Evolutionary conservation across 2,329 filamentous ascomycete species (phyloP).

Genomic region (Metarhizium album): DNA sequence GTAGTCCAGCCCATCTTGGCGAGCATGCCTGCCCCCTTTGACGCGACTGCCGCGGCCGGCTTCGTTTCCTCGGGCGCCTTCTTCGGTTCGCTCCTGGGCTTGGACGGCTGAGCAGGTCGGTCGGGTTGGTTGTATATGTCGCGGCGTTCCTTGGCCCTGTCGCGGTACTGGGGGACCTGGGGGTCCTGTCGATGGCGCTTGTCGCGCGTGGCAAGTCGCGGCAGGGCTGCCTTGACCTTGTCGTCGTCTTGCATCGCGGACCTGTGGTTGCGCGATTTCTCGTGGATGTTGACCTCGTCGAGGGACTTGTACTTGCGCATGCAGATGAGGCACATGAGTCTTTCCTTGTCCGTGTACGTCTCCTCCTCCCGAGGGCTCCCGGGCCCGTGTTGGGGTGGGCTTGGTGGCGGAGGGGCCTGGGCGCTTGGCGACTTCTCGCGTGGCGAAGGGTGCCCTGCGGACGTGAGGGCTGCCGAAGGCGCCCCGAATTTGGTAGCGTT

Average conservation of each 20-base stretch:
- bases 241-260: constrained; percentile 27
- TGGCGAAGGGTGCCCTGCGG: not conserved
- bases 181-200: constrained; percentile 21
- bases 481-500: constrained; percentile 2
- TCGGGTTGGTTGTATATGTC: constrained; percentile 50
- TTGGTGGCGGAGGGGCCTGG: not conserved
- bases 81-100: constrained; percentile 24
- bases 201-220: constrained; percentile 28
- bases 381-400: not conserved
- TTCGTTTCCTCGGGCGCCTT: constrained; percentile 11
- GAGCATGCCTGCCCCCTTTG: constrained; percentile 56
- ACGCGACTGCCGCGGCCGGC: constrained; percentile 24
- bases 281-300: constrained; percentile 31
- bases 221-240: constrained; percentile 38
- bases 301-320: constrained; percentile 35
- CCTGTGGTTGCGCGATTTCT: constrained; percentile 31
- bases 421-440: not conserved
- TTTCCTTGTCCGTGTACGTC: constrained; percentile 49
- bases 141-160: constrained; percentile 58
- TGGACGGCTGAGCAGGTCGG: constrained; percentile 32
- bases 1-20: constrained; percentile 64
- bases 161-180: constrained; percentile 39
- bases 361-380: constrained; percentile 8
- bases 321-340: constrained; percentile 33
- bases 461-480: not conserved